These are phyloP conservation scores for Apiospora rasikravindrae DNA, from an alignment of 2,329 filamentous ascomycete genomes.

Conservation along the genomic window DNA sequence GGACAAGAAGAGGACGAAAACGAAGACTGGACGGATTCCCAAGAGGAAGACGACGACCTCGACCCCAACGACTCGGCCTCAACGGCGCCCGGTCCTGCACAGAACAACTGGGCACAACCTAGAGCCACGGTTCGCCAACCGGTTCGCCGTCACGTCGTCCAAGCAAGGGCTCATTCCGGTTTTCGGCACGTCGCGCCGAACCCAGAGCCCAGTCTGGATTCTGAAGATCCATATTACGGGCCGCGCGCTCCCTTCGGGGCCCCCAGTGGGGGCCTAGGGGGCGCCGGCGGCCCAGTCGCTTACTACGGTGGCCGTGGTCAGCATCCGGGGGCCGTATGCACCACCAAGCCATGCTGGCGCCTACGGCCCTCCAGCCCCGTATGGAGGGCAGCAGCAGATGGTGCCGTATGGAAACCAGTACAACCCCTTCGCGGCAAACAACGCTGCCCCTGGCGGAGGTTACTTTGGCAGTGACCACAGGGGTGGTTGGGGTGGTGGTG, in stretches of 20 bases:
- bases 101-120: constrained; percentile 27
- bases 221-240: constrained; percentile 48
- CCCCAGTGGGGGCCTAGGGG: neutral
- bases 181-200: constrained; percentile 36
- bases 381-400: constrained; percentile 48
- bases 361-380: constrained; percentile 43
- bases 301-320: constrained; percentile 31
- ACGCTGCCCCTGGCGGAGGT: constrained; percentile 40
- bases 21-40: constrained; percentile 35
- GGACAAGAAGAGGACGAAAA: neutral
- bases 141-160: constrained; percentile 44
- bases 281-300: constrained; percentile 22
- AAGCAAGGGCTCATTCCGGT: constrained; percentile 32
- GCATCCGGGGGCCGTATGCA: constrained; percentile 41
- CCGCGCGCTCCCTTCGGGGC: constrained; percentile 9
- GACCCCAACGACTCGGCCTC: constrained; percentile 67
- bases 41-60: constrained; percentile 52
- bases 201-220: constrained; percentile 67
- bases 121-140: constrained; percentile 42
- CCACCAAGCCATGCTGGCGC: constrained; percentile 55
- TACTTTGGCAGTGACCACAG: constrained; percentile 48
- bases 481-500: constrained; percentile 31
- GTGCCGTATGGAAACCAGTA: constrained; percentile 49
- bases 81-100: constrained; percentile 31
- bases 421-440: constrained; percentile 39